Evolutionary conservation across 164 flowering plant species (phyloP).

Genomic region (Dillenia turbinata): DNA sequence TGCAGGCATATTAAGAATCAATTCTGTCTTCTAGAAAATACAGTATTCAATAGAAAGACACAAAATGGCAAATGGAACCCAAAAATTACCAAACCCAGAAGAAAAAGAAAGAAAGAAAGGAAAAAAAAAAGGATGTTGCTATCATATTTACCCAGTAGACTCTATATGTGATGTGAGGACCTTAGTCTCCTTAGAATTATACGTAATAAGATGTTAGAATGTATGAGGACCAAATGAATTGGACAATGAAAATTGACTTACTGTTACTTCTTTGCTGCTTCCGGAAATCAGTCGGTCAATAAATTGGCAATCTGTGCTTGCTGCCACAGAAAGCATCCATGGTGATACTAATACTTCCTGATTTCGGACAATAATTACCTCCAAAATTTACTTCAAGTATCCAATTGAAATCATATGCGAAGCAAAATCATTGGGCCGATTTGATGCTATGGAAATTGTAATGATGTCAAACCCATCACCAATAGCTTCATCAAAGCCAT

Average conservation of each 20-base stretch:
- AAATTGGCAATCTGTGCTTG: constrained; percentile 27
- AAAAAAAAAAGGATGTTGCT: background rate
- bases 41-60: too few relatives aligned
- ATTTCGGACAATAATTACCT: constrained; percentile 19
- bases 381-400: constrained; percentile 16
- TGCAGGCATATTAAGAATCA: too few relatives aligned
- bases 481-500: constrained; percentile 38
- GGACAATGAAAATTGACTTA: constrained; percentile 5
- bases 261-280: constrained; percentile 13
- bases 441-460: constrained; percentile 13
- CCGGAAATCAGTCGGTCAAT: constrained; percentile 21
- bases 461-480: constrained; percentile 39
- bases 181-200: background rate
- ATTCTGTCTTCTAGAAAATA: too few relatives aligned
- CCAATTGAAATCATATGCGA: constrained; percentile 14
- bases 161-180: constrained; percentile 9
- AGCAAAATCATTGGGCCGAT: background rate
- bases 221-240: background rate
- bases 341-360: constrained; percentile 9
- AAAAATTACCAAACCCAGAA: too few relatives aligned
- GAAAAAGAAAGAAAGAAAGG: too few relatives aligned
- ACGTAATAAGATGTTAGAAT: background rate
- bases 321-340: constrained; percentile 32
- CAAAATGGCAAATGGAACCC: too few relatives aligned
- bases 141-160: constrained; percentile 12